Percentiles rank a stretch among this genome's conserved stretches.
These are phyloP conservation scores for Alternaria viburni DNA, from an alignment of 2,329 filamentous ascomycete species.

Conservation along the genomic window DNA sequence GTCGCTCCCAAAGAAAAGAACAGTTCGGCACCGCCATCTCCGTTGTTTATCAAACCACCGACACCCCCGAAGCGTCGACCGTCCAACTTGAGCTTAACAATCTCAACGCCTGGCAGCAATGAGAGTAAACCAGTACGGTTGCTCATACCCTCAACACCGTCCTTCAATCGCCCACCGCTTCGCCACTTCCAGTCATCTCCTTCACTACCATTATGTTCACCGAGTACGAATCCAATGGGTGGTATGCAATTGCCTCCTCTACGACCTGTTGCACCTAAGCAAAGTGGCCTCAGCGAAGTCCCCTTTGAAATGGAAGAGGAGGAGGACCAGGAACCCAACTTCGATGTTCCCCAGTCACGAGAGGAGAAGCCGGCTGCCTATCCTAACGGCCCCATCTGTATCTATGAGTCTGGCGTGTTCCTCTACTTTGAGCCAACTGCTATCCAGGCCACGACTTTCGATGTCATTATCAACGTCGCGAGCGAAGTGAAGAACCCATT, in stretches of 20 bases:
- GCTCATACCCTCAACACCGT: conserved; percentile 65
- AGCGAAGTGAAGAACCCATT: conserved; percentile 83
- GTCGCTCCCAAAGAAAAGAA: conserved; percentile 55
- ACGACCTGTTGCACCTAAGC: conserved; percentile 39
- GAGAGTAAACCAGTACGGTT: conserved; percentile 64
- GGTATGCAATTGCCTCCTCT: conserved; percentile 60
- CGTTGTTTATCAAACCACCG: conserved; percentile 79
- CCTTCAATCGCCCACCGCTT: conserved; percentile 57
- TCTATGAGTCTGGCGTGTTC: conserved; percentile 78
- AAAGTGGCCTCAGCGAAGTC: conserved; percentile 59
- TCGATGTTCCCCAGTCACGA: conserved; percentile 63
- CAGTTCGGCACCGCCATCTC: conserved; percentile 71
- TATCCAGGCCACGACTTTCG: conserved; percentile 77
- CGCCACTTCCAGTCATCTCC: conserved; percentile 69
- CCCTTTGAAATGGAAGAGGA: conserved; percentile 77
- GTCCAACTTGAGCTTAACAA: conserved; percentile 76
- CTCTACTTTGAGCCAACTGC: conserved; percentile 81
- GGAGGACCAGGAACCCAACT: conserved; percentile 62
- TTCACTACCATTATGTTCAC: conserved; percentile 62
- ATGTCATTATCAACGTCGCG: conserved; percentile 84
- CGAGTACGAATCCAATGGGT: conserved; percentile 55
- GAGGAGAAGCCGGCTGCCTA: conserved; percentile 80
- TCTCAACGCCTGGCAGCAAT: conserved; percentile 67
- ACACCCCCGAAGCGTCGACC: conserved; percentile 74
- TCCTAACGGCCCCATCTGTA: conserved; percentile 80